phyloP scores from a whole-genome alignment of 73 alveolate genomes.

The Tetrahymena borealis region DNA sequence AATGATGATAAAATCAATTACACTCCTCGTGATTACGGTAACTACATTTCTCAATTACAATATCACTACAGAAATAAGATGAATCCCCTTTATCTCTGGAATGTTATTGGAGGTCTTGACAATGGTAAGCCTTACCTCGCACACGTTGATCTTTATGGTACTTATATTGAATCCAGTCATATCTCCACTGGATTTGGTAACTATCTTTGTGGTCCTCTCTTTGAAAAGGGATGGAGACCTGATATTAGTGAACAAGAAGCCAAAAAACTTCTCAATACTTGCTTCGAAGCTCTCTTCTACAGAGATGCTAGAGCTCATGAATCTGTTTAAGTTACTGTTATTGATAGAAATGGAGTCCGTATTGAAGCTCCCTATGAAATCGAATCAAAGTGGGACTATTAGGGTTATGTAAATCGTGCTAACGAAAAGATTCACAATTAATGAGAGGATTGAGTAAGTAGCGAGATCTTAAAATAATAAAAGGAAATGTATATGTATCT shows the following conservation, averaged over 20 bases:
- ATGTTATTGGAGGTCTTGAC: conserved; percentile 49
- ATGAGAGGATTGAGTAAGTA: conserved; percentile 10
- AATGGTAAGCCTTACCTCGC: conserved; percentile 30
- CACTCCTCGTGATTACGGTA: conserved; percentile 71
- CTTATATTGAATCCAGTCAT: conserved; percentile 21
- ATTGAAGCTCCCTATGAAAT: conserved; percentile 22
- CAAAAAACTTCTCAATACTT: conserved; percentile 6
- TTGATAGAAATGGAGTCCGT: conserved; percentile 16
- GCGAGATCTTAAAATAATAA: background rate
- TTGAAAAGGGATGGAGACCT: conserved; percentile 31
- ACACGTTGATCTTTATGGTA: conserved; percentile 33
- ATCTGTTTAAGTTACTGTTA: conserved; percentile 10
- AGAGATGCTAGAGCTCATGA: conserved; percentile 48
- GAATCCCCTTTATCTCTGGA: conserved; percentile 66
- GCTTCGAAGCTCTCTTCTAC: conserved; percentile 33
- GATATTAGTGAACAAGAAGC: conserved; percentile 29
- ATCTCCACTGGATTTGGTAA: conserved; percentile 42
- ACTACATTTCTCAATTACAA: conserved; percentile 53
- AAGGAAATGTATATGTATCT: background rate
- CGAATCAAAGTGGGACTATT: conserved; percentile 35
- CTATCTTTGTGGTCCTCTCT: conserved; percentile 31
- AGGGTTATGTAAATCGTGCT: conserved; percentile 14
- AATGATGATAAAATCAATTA: conserved; percentile 67
- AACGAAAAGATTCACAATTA: conserved; percentile 40
- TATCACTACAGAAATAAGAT: conserved; percentile 67